Conservation (phyloP, 2,329 filamentous ascomycete genomes). For the Hymenoscyphus infarciens region DNA sequence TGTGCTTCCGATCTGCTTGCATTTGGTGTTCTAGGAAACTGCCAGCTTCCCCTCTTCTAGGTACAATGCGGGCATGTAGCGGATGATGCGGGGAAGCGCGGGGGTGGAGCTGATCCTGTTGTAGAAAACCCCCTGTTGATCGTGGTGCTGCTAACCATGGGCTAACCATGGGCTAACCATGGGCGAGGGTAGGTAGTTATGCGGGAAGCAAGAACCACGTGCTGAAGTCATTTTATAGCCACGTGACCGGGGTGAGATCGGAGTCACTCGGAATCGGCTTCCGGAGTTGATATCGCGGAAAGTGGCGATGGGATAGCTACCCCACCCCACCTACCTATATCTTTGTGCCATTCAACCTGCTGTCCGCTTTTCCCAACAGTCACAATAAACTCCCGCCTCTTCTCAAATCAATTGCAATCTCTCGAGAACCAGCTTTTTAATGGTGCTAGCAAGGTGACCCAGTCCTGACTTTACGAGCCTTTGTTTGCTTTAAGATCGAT, state of each 20-base stretch:
- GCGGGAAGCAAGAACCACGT: too few species aligned
- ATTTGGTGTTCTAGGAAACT: not conserved
- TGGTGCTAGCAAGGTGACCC: not conserved
- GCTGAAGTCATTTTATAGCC: not conserved
- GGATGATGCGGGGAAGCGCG: not conserved
- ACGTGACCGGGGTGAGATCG: not conserved
- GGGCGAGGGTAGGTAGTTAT: too few species aligned
- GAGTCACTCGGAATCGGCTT: not conserved
- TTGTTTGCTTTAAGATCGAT: not conserved
- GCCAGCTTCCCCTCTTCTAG: not conserved
- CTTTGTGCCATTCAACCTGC: not conserved
- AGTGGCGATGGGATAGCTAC: not conserved
- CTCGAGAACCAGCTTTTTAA: not conserved
- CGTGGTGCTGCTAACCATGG: too few species aligned
- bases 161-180: too few species aligned
- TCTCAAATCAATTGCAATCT: not conserved
- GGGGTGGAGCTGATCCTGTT: not conserved
- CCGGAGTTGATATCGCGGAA: not conserved
- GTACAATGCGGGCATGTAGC: not conserved
- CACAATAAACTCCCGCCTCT: not conserved
- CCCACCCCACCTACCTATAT: not conserved
- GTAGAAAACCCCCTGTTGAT: too few species aligned
- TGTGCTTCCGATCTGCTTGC: not conserved
- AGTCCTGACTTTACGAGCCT: not conserved
- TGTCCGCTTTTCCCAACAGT: not conserved